A percentile compares a stretch with the other conserved stretches of the same genome.
phyloP scores from a whole-genome alignment of 2,329 filamentous ascomycete species.

The Fusarium mexicanum region DNA sequence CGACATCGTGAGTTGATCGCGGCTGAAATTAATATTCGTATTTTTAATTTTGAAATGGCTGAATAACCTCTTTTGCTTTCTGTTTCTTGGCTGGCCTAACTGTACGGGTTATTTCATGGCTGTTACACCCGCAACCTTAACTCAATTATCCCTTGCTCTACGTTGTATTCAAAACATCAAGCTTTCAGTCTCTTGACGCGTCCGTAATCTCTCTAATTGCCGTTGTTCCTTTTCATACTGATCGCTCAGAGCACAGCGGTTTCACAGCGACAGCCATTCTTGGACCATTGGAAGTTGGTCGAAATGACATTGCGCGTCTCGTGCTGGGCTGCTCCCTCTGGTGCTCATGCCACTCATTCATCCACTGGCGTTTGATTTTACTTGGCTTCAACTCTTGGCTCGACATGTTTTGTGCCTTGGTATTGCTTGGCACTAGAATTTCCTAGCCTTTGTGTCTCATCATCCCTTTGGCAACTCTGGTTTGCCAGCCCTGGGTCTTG shows the following conservation, averaged over 20 bases:
- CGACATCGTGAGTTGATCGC: neutral
- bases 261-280: neutral
- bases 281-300: neutral
- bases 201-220: slow-evolving; percentile 4
- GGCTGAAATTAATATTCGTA: neutral
- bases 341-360: slow-evolving; percentile 4
- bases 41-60: neutral
- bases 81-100: neutral
- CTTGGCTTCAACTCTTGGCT: slow-evolving; percentile 35
- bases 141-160: neutral
- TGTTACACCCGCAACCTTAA: slow-evolving; percentile 15
- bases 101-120: neutral
- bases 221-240: neutral
- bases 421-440: slow-evolving; percentile 28
- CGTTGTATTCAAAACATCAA: neutral
- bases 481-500: slow-evolving; percentile 10
- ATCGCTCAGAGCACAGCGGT: neutral
- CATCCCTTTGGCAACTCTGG: slow-evolving; percentile 25
- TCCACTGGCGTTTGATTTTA: slow-evolving; percentile 22
- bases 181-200: neutral
- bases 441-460: slow-evolving; percentile 24
- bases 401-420: slow-evolving; percentile 30
- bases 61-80: neutral
- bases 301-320: neutral
- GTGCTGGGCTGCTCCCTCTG: neutral